Base-by-base conservation (phyloP, 1,284 basidiomycete genomes). In the Pseudozyma thailandica region DNA sequence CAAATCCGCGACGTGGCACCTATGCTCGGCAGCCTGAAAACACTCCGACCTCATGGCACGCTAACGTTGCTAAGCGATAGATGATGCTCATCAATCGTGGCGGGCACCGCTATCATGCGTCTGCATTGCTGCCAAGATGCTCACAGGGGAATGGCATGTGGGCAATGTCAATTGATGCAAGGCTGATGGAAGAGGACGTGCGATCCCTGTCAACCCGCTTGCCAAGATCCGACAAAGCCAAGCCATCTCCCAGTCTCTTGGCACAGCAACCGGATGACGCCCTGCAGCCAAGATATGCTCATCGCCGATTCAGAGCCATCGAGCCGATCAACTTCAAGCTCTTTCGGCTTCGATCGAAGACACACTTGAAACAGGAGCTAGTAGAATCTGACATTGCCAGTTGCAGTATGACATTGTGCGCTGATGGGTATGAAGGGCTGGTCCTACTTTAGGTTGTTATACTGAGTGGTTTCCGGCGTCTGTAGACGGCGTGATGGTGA, bases 401-500 rank as follows among this genome's bases (percentile, higher is more conserved):
- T n/a, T n/a, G n/a, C n/a, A n/a, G n/a, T n/a, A n/a, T n/a, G n/a
- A n/a, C n/a, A n/a, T n/a, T n/a, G n/a, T n/a, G n/a, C n/a, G n/a
- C n/a, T n/a, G n/a, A n/a, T n/a, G n/a, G n/a, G n/a, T n/a, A n/a
- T n/a, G n/a, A n/a, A n/a, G n/a, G n/a, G n/a, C n/a, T n/a, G n/a
- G n/a, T n/a, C n/a, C n/a, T n/a, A n/a, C n/a, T n/a, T n/a, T n/a
- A n/a, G n/a, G n/a, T n/a, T n/a, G n/a, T n/a, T n/a, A n/a, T n/a
- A n/a, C n/a, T n/a, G n/a, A n/a, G n/a, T n/a, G n/a, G 33, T n/a
- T n/a, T 6, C 37, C 23, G 39, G 10, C 39, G 6, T 50, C 35
- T 3, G 47, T 16, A 7, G 25, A 35, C 4, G 54, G 42, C 15
- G 66, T 59, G 31, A 70, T 56, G 47, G 43, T 49, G 16, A 71